Evolutionary conservation across 495 filamentous ascomycete genomes (phyloP).

Genomic region (Talaromyces stipitatus): DNA sequence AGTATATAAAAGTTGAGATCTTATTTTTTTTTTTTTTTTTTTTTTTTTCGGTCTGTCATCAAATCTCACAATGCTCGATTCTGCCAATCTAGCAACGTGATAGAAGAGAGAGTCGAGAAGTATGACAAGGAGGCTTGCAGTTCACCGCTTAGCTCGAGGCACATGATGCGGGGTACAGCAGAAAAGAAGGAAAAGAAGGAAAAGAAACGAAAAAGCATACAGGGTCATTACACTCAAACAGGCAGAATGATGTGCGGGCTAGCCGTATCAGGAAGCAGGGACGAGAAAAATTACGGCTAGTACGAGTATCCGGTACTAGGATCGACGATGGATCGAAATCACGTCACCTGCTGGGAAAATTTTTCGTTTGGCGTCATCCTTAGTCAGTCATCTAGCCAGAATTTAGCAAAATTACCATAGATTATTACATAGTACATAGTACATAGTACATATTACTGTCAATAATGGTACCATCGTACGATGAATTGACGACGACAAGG

Average conservation of each 20-base stretch:
- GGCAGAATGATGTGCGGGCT: background rate
- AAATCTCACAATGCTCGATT: too few species aligned
- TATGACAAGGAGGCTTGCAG: background rate
- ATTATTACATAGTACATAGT: too few species aligned
- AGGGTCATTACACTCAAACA: background rate
- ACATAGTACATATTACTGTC: too few species aligned
- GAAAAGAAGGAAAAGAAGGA: background rate
- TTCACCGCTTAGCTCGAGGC: background rate
- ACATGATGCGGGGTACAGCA: conserved; percentile 8
- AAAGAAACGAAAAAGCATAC: background rate
- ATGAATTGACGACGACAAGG: background rate
- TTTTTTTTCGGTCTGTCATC: background rate
- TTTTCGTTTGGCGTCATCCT: background rate
- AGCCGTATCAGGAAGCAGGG: background rate
- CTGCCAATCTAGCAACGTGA: too few species aligned
- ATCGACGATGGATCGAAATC: background rate
- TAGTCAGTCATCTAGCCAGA: background rate
- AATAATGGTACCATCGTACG: background rate
- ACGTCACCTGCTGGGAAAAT: background rate
- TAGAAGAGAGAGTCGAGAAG: background rate
- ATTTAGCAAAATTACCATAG: too few species aligned
- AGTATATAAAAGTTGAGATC: background rate
- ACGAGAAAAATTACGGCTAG: conserved; percentile 3
- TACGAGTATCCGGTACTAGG: background rate
- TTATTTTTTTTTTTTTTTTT: background rate